These are phyloP conservation scores for Imleria badia DNA, from an alignment of 768 basidiomycete genomes.

Conservation along the genomic window DNA sequence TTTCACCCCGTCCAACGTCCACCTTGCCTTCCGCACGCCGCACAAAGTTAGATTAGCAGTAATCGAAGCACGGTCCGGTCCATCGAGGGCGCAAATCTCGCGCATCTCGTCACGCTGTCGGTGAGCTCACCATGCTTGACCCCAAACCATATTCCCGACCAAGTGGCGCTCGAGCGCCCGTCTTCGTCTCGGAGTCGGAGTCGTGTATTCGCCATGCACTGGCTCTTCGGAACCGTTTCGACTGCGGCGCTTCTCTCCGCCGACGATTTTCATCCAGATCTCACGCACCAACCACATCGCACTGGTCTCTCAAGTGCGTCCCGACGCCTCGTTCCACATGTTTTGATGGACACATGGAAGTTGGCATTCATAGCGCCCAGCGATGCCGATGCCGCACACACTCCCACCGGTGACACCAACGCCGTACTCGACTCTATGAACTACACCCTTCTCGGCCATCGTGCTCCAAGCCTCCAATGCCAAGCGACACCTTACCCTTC, in stretches of 20 bases:
- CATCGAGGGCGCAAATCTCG: conserved; percentile 14
- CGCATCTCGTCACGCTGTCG: neutral
- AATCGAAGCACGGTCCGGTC: neutral
- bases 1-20: conserved; percentile 10
- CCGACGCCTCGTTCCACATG: conserved; percentile 17
- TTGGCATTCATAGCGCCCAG: conserved; percentile 18
- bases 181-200: neutral
- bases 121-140: neutral
- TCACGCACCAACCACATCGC: neutral
- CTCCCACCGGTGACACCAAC: conserved; percentile 9
- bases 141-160: neutral
- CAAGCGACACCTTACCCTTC: neutral
- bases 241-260: conserved; percentile 1
- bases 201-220: neutral
- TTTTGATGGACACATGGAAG: conserved; percentile 5
- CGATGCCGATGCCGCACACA: neutral
- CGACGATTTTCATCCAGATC: conserved; percentile 7
- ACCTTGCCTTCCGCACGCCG: neutral
- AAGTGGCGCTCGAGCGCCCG: conserved; percentile 1
- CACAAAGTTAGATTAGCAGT: conserved; percentile 16
- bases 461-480: neutral
- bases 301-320: conserved; percentile 21
- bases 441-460: neutral
- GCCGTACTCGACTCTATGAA: conserved; percentile 2
- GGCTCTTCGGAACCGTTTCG: neutral